Percentiles rank a stretch among this genome's conserved stretches.
Conservation (phyloP, 352 stramenopile species). For the Thalassiosira livingstoniorum region DNA sequence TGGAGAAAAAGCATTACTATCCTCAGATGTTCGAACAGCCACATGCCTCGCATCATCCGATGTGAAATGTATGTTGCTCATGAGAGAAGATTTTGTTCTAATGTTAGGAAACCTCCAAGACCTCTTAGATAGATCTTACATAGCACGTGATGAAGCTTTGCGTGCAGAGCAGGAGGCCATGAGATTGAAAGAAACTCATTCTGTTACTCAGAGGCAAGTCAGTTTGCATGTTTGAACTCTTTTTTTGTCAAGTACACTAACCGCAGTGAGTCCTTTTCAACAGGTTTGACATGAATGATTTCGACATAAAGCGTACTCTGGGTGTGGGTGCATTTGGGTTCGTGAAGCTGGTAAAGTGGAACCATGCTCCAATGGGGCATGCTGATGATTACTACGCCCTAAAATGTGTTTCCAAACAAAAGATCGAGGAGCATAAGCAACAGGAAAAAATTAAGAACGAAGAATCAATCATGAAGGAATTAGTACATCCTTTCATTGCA, state of each 20-base stretch:
- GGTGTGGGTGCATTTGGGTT: slow-evolving; percentile 93
- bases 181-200: slow-evolving; percentile 21
- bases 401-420: slow-evolving; percentile 92
- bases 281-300: slow-evolving; percentile 87
- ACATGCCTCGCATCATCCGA: slow-evolving; percentile 60
- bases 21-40: slow-evolving; percentile 88
- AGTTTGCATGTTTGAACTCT: slow-evolving; percentile 23
- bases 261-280: not conserved
- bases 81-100: slow-evolving; percentile 92
- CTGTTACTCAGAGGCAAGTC: slow-evolving; percentile 11
- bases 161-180: slow-evolving; percentile 41
- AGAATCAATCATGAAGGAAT: slow-evolving; percentile 89
- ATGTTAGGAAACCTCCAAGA: slow-evolving; percentile 88
- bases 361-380: slow-evolving; percentile 52
- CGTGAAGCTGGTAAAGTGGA: slow-evolving; percentile 89
- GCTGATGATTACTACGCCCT: slow-evolving; percentile 80
- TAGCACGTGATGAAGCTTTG: slow-evolving; percentile 81
- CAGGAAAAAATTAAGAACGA: slow-evolving; percentile 93
- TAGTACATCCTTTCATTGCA: slow-evolving; percentile 91
- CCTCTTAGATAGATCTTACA: slow-evolving; percentile 81
- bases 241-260: slow-evolving; percentile 70
- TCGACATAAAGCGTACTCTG: slow-evolving; percentile 92
- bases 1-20: slow-evolving; percentile 89
- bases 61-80: slow-evolving; percentile 85
- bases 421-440: slow-evolving; percentile 92